phyloP scores from a whole-genome alignment of 2,329 filamentous ascomycete species.

The Byssoonygena ceratinophila region DNA sequence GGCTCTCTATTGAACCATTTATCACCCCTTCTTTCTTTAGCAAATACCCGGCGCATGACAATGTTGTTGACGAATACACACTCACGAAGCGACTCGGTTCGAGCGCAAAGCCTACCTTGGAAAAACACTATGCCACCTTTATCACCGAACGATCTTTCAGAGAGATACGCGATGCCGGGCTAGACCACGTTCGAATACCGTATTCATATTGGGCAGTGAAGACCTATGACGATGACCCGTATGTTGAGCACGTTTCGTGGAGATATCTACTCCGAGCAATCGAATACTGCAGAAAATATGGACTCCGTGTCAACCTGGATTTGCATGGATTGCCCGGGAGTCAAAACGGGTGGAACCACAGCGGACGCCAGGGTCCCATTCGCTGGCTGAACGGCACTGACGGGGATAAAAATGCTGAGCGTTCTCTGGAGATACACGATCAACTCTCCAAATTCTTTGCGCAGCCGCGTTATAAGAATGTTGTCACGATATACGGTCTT shows the following conservation, averaged over 20 bases:
- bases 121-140: constrained; percentile 84
- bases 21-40: constrained; percentile 88
- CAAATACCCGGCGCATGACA: constrained; percentile 49
- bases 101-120: constrained; percentile 57
- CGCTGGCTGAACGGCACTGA: constrained; percentile 87
- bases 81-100: constrained; percentile 60
- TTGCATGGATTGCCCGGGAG: constrained; percentile 83
- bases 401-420: constrained; percentile 64
- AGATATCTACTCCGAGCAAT: constrained; percentile 85
- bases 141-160: constrained; percentile 73
- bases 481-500: constrained; percentile 85
- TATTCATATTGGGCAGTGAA: constrained; percentile 92
- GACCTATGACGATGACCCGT: constrained; percentile 76
- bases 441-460: constrained; percentile 84
- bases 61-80: constrained; percentile 79
- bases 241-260: constrained; percentile 78
- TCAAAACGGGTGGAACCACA: constrained; percentile 98
- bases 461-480: constrained; percentile 81
- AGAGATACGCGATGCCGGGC: constrained; percentile 73
- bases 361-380: constrained; percentile 68
- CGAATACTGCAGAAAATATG: constrained; percentile 87
- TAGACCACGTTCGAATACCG: constrained; percentile 94
- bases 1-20: constrained; percentile 88
- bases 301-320: constrained; percentile 84
- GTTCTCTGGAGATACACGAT: constrained; percentile 78